These are phyloP conservation scores for Ogataea ramenticola DNA, from an alignment of 805 yeast species.

Conservation along the genomic window DNA sequence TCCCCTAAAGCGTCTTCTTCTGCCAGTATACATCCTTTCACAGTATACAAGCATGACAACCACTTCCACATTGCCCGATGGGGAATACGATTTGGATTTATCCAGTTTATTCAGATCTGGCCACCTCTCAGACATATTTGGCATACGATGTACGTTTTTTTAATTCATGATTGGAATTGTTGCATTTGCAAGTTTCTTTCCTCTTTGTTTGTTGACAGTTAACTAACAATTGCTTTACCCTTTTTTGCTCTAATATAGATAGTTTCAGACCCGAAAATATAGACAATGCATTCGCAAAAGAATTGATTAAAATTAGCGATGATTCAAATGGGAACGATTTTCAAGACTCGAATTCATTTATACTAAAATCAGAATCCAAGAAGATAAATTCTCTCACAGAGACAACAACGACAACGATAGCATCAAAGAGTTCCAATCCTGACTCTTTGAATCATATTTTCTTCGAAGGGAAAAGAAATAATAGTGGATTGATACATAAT, in stretches of 20 bases:
- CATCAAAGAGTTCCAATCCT: not conserved
- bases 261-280: slow-evolving; percentile 28
- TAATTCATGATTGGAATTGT: too few species aligned
- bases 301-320: slow-evolving; percentile 10
- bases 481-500: not conserved
- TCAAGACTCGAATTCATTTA: slow-evolving; percentile 6
- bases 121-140: slow-evolving; percentile 19
- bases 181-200: too few species aligned
- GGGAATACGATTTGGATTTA: slow-evolving; percentile 28
- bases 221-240: not conserved
- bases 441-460: slow-evolving; percentile 11
- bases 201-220: too few species aligned
- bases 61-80: slow-evolving; percentile 21
- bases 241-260: slow-evolving; percentile 12
- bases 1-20: too few species aligned
- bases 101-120: slow-evolving; percentile 16
- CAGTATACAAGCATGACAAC: too few species aligned
- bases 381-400: too few species aligned
- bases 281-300: slow-evolving; percentile 16
- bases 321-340: slow-evolving; percentile 4
- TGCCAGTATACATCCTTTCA: too few species aligned
- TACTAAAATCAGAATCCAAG: slow-evolving; percentile 20
- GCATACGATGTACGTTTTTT: slow-evolving; percentile 27
- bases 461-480: slow-evolving; percentile 22
- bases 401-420: too few species aligned